These are phyloP conservation scores for Rubus idaeus DNA, from an alignment of 306 rosid species.

Conservation along the genomic window DNA sequence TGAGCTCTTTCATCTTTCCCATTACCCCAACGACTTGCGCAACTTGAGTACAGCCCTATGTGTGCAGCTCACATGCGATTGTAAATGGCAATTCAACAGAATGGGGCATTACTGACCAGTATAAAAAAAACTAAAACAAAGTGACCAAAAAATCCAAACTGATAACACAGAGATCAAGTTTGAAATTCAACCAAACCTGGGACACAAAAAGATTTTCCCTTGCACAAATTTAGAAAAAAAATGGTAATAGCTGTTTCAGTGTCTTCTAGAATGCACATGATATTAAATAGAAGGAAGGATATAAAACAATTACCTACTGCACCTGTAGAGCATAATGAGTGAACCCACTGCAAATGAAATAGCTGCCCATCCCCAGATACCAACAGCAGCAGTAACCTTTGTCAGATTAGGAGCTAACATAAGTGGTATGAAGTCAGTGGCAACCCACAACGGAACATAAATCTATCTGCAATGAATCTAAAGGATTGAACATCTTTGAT, in stretches of 20 bases:
- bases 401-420: slow-evolving; percentile 67
- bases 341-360: slow-evolving; percentile 57
- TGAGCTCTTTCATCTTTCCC: neutral
- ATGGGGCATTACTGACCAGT: neutral
- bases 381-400: slow-evolving; percentile 82
- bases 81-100: neutral
- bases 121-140: neutral
- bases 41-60: neutral
- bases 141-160: neutral
- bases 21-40: neutral
- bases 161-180: neutral
- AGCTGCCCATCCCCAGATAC: slow-evolving; percentile 86
- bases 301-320: slow-evolving; percentile 63
- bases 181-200: neutral
- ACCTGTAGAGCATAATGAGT: slow-evolving; percentile 74
- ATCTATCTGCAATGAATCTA: slow-evolving; percentile 12
- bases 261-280: too few relatives aligned
- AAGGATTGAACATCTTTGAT: slow-evolving; percentile 29
- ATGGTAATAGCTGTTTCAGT: neutral
- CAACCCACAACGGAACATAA: slow-evolving; percentile 5
- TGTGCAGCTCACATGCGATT: neutral
- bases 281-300: neutral
- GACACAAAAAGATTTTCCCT: neutral
- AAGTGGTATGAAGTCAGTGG: slow-evolving; percentile 38
- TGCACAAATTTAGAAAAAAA: neutral